Evolutionary conservation across 768 basidiomycete genomes (phyloP), one percentile per base, ranked within the genome.

Genomic region (Tulasnella sp.): DNA sequence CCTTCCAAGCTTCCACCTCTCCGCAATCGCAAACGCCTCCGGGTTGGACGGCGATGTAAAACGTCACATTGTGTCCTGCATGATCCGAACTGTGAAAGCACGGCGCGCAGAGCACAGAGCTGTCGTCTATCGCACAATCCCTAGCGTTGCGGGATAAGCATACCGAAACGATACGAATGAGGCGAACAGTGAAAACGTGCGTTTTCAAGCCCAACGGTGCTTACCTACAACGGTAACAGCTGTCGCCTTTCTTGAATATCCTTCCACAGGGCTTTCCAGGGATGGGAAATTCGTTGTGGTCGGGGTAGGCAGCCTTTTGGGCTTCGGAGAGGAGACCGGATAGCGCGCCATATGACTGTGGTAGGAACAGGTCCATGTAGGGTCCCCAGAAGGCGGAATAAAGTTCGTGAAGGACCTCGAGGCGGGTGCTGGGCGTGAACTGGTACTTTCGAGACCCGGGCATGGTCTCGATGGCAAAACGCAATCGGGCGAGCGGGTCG

Each of bases 11-110:
- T 65, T 94, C 86, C 21, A 77, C 74, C 65, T 97, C 93, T 14
- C 91, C 91, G 64, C 94, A 97, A 69, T 97, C 92, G 66, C 96
- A 99, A 63, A 88, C 92, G 4, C 91, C 87, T 6, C 91, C 86
- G 0, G 86, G 83, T 63, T 96, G 91, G 58, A 88, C 87, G 6
- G 86, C 83, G 62, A 94, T 85, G 69, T 88, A 90, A 72, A 98
- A 93, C 59, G 85, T 84, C 63, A 97, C 82, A 62, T 90, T 94
- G 71, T 98, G 94, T 42, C 81, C 82, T 19, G 73, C 71, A 66
- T 98, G 94, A 57, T 84, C 76, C n/a, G 86, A 85, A 1, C 85
- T 78, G 63, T 87, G 83, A 71, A 93, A 98, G 69, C 96, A 98
- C 46, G 78, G 77, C 1, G 86, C 75, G 67, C 94, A 98, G 25